phyloP scores from a whole-genome alignment of 179 eudicot species.

The Silene coronaria region DNA sequence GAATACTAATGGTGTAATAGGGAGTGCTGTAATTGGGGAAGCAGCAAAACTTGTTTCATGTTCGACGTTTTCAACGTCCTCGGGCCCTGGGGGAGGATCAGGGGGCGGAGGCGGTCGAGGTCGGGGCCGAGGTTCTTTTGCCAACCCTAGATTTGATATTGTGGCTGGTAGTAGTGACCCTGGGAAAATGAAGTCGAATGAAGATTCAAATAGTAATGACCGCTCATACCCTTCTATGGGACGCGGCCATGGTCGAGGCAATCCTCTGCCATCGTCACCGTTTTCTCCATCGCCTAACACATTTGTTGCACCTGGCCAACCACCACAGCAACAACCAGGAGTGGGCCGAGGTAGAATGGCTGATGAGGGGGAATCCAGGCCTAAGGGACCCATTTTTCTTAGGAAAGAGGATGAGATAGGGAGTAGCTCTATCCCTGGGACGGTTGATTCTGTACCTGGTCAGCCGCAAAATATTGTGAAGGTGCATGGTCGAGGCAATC shows the following conservation, averaged over 20 bases:
- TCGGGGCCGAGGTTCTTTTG: constrained; percentile 38
- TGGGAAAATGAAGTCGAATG: constrained; percentile 20
- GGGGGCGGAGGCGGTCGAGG: constrained; percentile 44
- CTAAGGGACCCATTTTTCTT: constrained; percentile 38
- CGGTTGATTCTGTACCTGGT: too few relatives aligned
- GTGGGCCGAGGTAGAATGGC: constrained; percentile 16
- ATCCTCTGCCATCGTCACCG: constrained; percentile 36
- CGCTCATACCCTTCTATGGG: constrained; percentile 27
- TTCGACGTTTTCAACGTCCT: constrained; percentile 45
- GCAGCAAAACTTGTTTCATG: constrained; percentile 26
- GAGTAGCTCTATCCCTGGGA: too few relatives aligned
- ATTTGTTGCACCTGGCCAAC: constrained; percentile 20
- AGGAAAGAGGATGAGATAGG: constrained; percentile 30
- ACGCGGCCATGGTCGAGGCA: constrained; percentile 62
- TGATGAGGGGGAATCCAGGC: constrained; percentile 20
- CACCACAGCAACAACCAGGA: constrained; percentile 13
- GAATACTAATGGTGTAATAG: constrained; percentile 23
- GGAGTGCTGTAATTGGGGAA: constrained; percentile 19
- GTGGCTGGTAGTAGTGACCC: constrained; percentile 14
- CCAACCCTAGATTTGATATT: constrained; percentile 20
- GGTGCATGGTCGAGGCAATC: constrained; percentile 49
- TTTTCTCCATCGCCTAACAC: constrained; percentile 31
- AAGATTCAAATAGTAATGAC: constrained; percentile 7
- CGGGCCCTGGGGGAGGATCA: constrained; percentile 36
- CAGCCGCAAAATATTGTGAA: constrained; percentile 26